Evolutionary conservation across 2,329 filamentous ascomycete genomes (phyloP), one percentile per base, ranked within the genome.

Genomic region (Phaeosphaeriaceae sp.): DNA sequence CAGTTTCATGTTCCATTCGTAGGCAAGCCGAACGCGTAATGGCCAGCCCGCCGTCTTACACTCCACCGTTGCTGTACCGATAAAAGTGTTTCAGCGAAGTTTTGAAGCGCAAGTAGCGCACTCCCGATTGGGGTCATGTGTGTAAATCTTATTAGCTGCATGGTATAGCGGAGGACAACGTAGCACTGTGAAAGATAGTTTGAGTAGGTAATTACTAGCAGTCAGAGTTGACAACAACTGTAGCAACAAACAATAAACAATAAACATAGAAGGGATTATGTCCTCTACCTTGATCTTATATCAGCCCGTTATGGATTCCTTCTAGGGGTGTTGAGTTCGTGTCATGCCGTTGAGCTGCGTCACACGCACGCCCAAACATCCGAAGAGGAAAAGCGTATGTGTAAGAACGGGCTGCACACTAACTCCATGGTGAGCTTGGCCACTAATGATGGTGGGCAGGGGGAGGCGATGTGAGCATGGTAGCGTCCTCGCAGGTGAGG

Each of bases 321-420:
- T 46, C 50, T 38, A 30, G 37, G 43, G 26, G 46, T 48, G 60
- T 60, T 56, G 53, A 59, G 50, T 49, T 54, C 54, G 58, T 55
- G 42, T 57, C 47, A 49, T 61, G 56, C 56, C 44, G 58, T 53
- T 50, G 52, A 52, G 55, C 35, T 46, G 49, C 49, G 53, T 55
- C 48, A 28, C 50, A 21, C 17, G 32, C 17, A 42, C 30, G 34
- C 34, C 5, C 46, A 11, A 2, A 46, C 35, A 11, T 15, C 36
- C n/a, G 23, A 16, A 46, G 32, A 43, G 50, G 42, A 21, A 48
- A 42, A 23, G 47, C 34, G 42, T 30, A 37, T 33, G 23, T 44
- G 39, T 50, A 29, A 32, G 45, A 56, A 39, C 34, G 52, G 48
- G 37, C 18, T 53, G 48, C 41, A 15, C 23, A 16, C 13, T 30